Evolutionary conservation across 305 asterid species (phyloP).

Genomic region (Andrographis paniculata): DNA sequence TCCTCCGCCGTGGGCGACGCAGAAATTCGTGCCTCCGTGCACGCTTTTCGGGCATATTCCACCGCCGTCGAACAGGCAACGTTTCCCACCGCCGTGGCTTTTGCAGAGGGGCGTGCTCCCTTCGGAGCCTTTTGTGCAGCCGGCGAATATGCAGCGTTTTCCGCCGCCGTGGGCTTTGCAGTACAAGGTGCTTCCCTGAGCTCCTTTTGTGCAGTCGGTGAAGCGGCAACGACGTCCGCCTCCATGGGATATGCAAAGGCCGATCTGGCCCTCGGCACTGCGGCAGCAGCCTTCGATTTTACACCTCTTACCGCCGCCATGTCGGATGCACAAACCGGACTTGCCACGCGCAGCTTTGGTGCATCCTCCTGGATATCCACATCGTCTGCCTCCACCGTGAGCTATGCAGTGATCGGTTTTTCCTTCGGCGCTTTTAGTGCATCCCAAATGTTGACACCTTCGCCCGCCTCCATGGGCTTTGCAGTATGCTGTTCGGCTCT

Average conservation of each 20-base stretch:
- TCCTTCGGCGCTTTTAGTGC: slow-evolving; percentile 95
- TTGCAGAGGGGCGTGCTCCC: slow-evolving; percentile 90
- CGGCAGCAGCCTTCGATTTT: slow-evolving; percentile 65
- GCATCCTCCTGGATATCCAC: slow-evolving; percentile 61
- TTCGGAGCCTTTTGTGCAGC: slow-evolving; percentile 83
- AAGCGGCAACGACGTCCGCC: slow-evolving; percentile 91
- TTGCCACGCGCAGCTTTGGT: slow-evolving; percentile 82
- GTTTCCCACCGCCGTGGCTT: slow-evolving; percentile 92
- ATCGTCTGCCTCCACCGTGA: slow-evolving; percentile 89
- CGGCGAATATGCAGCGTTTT: slow-evolving; percentile 62
- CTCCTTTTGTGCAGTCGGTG: slow-evolving; percentile 52
- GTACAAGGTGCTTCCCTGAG: slow-evolving; percentile 76
- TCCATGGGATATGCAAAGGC: slow-evolving; percentile 91
- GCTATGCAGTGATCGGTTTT: slow-evolving; percentile 83
- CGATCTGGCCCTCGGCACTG: slow-evolving; percentile 83
- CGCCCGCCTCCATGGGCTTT: slow-evolving; percentile 91
- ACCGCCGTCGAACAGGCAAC: slow-evolving; percentile 78
- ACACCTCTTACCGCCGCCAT: slow-evolving; percentile 94
- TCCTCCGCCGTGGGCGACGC: slow-evolving; percentile 62
- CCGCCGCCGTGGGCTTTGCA: slow-evolving; percentile 97
- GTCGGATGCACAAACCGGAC: slow-evolving; percentile 84
- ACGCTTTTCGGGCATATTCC: slow-evolving; percentile 93
- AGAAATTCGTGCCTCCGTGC: slow-evolving; percentile 74
- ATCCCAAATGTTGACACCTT: slow-evolving; percentile 68
- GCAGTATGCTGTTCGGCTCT: slow-evolving; percentile 87